These are phyloP conservation scores for Oryza nivara DNA, from an alignment of 176 grass and related monocot genomes.

Conservation along the genomic window DNA sequence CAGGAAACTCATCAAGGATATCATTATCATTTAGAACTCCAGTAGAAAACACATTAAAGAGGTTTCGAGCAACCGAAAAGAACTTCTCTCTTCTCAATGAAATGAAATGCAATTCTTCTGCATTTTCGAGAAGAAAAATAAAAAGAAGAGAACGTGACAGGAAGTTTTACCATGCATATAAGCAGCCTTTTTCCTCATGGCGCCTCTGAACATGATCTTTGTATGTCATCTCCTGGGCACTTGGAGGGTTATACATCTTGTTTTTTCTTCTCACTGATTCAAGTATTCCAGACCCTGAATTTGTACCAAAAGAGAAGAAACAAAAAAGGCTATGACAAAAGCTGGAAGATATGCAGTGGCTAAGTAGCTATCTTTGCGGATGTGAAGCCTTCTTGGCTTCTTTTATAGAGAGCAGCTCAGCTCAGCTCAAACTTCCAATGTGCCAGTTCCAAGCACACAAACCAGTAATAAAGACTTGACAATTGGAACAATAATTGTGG, in stretches of 20 bases:
- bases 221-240: constrained; percentile 69
- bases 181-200: constrained; percentile 83
- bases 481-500: constrained; percentile 25
- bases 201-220: constrained; percentile 71
- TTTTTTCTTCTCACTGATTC: not conserved
- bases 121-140: not conserved
- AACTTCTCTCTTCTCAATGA: not conserved
- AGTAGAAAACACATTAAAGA: not conserved
- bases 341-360: constrained; percentile 32
- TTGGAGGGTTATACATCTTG: constrained; percentile 64
- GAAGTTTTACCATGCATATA: constrained; percentile 81
- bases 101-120: too few relatives aligned
- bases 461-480: constrained; percentile 17
- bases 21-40: not conserved
- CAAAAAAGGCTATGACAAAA: constrained; percentile 40
- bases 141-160: constrained; percentile 12
- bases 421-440: constrained; percentile 26
- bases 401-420: constrained; percentile 45
- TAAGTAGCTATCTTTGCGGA: constrained; percentile 26
- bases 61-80: constrained; percentile 17
- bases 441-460: constrained; percentile 16
- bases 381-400: constrained; percentile 24
- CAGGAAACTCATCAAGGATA: not conserved
- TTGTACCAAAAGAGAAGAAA: constrained; percentile 19
- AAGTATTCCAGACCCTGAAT: constrained; percentile 27